Percentiles rank a stretch among this genome's conserved stretches.
These are phyloP conservation scores for Phytophthora pseudosyringae DNA, from an alignment of 352 stramenopile genomes.

Conservation along the genomic window DNA sequence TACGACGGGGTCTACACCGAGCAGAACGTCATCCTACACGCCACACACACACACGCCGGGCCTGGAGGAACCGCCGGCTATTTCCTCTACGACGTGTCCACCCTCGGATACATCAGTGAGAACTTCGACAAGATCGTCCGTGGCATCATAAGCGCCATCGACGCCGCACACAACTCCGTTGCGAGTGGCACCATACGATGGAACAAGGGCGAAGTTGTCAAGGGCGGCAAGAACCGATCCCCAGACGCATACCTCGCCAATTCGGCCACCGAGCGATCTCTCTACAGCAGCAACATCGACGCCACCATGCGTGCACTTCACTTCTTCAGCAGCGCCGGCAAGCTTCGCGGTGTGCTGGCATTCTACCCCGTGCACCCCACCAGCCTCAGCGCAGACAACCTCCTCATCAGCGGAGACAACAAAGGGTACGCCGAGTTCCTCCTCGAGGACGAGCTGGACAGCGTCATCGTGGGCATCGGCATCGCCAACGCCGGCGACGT, in stretches of 20 bases:
- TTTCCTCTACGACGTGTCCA: constrained; percentile 73
- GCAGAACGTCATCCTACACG: constrained; percentile 79
- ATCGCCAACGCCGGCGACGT: constrained; percentile 57
- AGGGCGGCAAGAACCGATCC: constrained; percentile 73
- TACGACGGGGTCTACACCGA: constrained; percentile 56
- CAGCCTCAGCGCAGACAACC: constrained; percentile 76
- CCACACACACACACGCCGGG: constrained; percentile 84
- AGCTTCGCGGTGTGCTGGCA: constrained; percentile 61
- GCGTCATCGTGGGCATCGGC: constrained; percentile 41
- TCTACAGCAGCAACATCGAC: constrained; percentile 70
- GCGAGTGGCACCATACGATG: constrained; percentile 50
- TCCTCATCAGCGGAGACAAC: constrained; percentile 82
- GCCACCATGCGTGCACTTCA: constrained; percentile 69
- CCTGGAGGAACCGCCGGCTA: constrained; percentile 80
- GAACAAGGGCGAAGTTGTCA: constrained; percentile 38
- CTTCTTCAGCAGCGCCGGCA: constrained; percentile 44
- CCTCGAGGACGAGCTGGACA: constrained; percentile 39
- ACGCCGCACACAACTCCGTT: constrained; percentile 61
- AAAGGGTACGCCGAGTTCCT: constrained; percentile 64
- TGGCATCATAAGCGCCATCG: constrained; percentile 71
- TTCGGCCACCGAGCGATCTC: constrained; percentile 50
- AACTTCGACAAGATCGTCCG: constrained; percentile 73
- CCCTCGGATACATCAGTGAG: constrained; percentile 55
- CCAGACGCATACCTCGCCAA: constrained; percentile 77
- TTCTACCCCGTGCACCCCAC: constrained; percentile 84